phyloP scores from a whole-genome alignment of 1,139 yeast genomes.

The Suhomyces terraborum region DNA sequence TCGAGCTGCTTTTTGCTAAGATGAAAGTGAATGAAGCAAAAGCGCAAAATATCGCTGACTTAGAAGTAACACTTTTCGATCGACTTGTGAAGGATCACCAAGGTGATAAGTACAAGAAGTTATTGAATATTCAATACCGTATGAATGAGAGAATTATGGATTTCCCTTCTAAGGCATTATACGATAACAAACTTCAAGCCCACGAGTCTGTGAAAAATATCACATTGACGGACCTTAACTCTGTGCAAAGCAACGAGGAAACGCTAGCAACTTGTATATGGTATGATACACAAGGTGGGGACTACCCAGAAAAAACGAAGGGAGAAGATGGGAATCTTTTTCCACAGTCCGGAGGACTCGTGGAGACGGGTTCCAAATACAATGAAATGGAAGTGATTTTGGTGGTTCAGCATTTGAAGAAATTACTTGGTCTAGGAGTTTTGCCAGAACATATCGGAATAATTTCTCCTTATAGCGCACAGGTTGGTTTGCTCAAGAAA shows the following conservation, averaged over 20 bases:
- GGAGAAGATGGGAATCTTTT: constrained; percentile 38
- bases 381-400: constrained; percentile 74
- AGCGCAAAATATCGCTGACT: constrained; percentile 30
- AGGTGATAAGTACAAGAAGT: constrained; percentile 50
- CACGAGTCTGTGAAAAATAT: constrained; percentile 58
- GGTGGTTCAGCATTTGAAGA: constrained; percentile 56
- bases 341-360: constrained; percentile 10
- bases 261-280: constrained; percentile 51
- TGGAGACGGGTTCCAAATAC: constrained; percentile 51
- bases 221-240: constrained; percentile 55
- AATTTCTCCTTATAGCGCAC: constrained; percentile 89
- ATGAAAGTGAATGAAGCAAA: constrained; percentile 6
- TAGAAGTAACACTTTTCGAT: constrained; percentile 78
- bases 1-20: constrained; percentile 30
- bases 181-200: constrained; percentile 64
- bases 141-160: constrained; percentile 81
- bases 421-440: constrained; percentile 52
- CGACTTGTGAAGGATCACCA: constrained; percentile 60
- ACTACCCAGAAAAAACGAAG: constrained; percentile 60
- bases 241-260: constrained; percentile 45
- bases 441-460: constrained; percentile 64
- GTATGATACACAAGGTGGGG: constrained; percentile 95
- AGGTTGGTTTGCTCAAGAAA: constrained; percentile 63
- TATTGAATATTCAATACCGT: constrained; percentile 77
- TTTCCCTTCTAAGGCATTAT: constrained; percentile 72